Base-by-base conservation (phyloP, 108 stramenopile genomes). In the Licmophora abbreviata region DNA sequence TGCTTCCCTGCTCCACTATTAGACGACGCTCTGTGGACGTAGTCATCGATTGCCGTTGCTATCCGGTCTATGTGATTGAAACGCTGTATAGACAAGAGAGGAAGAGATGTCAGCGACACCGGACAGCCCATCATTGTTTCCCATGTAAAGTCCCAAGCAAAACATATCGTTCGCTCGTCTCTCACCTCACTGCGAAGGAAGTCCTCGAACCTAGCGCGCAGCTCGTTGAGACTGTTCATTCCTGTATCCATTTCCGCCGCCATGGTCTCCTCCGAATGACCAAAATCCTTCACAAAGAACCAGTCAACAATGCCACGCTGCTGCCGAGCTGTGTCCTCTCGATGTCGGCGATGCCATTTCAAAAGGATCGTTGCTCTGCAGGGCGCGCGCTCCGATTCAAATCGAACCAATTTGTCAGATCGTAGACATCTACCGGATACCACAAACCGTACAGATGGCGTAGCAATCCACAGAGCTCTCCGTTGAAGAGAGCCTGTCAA, bases 1-100 rank as follows among this genome's bases (percentile, higher is more conserved):
- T 59, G 60, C n/a, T 25, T 24, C 43, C 31, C 11, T 34, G 56
- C 27, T 10, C 27, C 29, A 0, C 53, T 53, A 2, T 48, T 41
- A 7, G 45, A 28, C 26, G 42, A 8, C 26, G 56, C 51, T 9
- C 68, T 64, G 11, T 81, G 76, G 41, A 76, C 59, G 54, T 64
- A 78, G 50, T 85, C 77, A 52, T 85, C 83, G 42, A 85, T 66
- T 32, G 76, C 63, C 18, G 79, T 79, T 41, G 59, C 60, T 29
- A 84, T 79, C 26, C 70, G 56, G 33, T 84, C 83, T 21, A 56
- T 44, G 23, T 62, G 59, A 21, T 50, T 25, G 24, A 32, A 50
- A 2, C 48, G 32, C 48, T 50, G 29, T 24, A 18, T 11, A 9
- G 25, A 48, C 8, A 27, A 22, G 20, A 27, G 10, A 14, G 15